Evolutionary conservation across 768 basidiomycete species (phyloP), one percentile per base, ranked within the genome.

Genomic region (Hydnomerulius pinastri): DNA sequence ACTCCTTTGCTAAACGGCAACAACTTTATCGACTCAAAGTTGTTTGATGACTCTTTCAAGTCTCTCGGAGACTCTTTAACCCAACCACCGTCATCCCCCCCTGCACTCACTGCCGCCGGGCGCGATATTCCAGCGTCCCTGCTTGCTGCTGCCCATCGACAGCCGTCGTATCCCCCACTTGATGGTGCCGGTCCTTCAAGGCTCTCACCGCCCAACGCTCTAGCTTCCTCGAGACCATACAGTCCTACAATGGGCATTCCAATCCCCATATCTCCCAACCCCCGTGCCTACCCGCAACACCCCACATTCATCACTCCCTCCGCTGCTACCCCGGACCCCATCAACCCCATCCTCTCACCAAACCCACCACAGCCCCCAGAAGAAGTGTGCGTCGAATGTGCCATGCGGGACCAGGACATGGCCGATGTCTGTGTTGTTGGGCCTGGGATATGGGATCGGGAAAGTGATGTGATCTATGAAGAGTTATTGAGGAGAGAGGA

Each of bases 371-470:
- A 61, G 4, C 73, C 71, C 9, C 84, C 80, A 56, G 88, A 90
- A 59, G 96, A 98, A 67, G 73, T 98, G 25, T 99, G 96, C 60
- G 77, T 97, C 29, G 97, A 98, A 69, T 99, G 97, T 64, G 88
- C 97, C 50, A 98, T 98, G 95, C 86, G 97, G 27, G 97, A 99
- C 69, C 84, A 96, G 64, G 97, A 99, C 66, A 92, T 99, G 89
- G 92, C 87, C 8, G 95, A 97, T 66, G 92, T 99, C 21, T 81
- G 90, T 66, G 97, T 97, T 18, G 80, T 85, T 3, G 82, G 85
- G 24, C 83, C 86, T 9, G 92, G 93, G 1, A 80, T 89, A 7
- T 99, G 97, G 97, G 92, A 90, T 0, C 79, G 97, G 32, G 87
- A 87, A 55, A 94, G 92, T 63, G 96, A 99, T 64, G 82, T 77